Evolutionary conservation across 2,329 filamentous ascomycete species (phyloP), one percentile per base, ranked within the genome.

Genomic region (Fusarium incarnatum): DNA sequence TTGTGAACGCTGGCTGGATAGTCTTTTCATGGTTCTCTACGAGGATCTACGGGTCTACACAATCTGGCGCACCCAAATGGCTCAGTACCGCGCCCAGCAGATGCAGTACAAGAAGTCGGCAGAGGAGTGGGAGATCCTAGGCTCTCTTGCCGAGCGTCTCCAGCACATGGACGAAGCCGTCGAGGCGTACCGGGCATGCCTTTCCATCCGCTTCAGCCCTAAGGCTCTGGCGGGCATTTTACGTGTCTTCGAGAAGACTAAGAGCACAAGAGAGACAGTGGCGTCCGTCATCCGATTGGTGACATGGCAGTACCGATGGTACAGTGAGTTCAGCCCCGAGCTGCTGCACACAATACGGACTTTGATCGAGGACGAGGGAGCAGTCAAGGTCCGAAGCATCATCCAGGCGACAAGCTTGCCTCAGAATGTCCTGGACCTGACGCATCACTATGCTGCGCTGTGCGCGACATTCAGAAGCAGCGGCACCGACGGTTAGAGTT

Each of bases 261-360:
- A 92, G 76, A 93, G 93, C 80, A 94, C 93, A 6, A 86, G 94
- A 66, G 92, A 94, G 65, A 93, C 91, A 60, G 87, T 98, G 9
- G 92, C 90, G 28, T 91, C 93, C n/a, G 85, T 98, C 62, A 98
- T 99, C 71, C 87, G 94, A 55, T 84, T 99, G 44, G 93, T 98
- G 34, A 96, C 95, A 15, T 99, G 96, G 96, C 96, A 99, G 82
- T 99, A 98, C 82, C 88, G 96, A 73, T 99, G 96, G 96, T 99
- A 99, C 83, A 98, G 94, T 60, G 96, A 99, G 87, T 99, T 99
- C 82, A 98, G 94, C 20, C 96, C 96, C 1, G 91, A 94, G 70
- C 87, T 99, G 45, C 87, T 99, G 56, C 93, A 91, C 80, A 91
- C 93, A 5, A 93, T 98, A 76, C 91, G 96, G 67, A 94, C 93